phyloP scores from a whole-genome alignment of 2,329 filamentous ascomycete species.

The Gyromitra esculenta region DNA sequence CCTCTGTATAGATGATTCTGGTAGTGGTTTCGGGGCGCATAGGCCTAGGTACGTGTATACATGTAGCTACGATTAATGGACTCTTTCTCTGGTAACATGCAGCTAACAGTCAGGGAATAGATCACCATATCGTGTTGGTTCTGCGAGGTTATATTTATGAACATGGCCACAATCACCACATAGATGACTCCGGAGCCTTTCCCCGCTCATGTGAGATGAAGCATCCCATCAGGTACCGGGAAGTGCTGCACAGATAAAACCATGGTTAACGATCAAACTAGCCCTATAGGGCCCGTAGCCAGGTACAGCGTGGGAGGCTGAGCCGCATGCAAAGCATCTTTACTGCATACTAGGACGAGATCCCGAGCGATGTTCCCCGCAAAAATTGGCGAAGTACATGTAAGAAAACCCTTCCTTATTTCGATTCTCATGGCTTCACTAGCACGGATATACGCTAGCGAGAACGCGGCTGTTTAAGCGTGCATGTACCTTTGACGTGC shows the following conservation, averaged over 20 bases:
- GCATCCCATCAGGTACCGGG: neutral
- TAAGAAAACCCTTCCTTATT: conserved; percentile 1
- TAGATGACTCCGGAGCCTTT: neutral
- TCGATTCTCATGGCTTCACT: neutral
- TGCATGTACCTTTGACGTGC: neutral
- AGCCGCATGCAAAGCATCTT: neutral
- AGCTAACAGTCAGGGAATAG: neutral
- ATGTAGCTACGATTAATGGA: neutral
- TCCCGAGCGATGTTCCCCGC: conserved; percentile 5
- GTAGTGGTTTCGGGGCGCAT: neutral
- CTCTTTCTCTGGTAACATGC: neutral
- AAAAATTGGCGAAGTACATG: conserved; percentile 1
- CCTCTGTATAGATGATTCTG: neutral
- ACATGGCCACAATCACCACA: neutral
- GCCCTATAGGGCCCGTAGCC: neutral
- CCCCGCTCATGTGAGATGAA: neutral
- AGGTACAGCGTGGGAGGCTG: conserved; percentile 1
- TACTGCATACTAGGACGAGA: neutral
- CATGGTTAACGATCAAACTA: neutral
- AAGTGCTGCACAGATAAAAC: neutral
- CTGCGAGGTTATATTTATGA: neutral
- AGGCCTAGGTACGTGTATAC: no score
- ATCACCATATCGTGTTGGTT: neutral
- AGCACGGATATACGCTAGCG: neutral
- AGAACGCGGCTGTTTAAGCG: neutral